phyloP scores from a whole-genome alignment of 352 stramenopile genomes.

The Achlya hypogyna region DNA sequence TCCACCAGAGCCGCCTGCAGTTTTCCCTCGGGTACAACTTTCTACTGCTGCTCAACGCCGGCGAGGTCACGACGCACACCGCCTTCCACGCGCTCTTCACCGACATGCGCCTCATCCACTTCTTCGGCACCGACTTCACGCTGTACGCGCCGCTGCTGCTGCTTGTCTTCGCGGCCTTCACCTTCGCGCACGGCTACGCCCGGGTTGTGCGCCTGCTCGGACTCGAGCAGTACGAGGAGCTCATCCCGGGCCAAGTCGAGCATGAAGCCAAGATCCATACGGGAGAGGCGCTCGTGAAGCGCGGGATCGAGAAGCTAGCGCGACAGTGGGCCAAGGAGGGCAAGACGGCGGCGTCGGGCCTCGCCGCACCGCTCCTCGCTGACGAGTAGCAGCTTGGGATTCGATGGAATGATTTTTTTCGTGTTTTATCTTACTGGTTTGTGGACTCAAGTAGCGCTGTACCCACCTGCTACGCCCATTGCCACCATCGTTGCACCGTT shows the following conservation, averaged over 20 bases:
- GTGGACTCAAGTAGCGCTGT: background rate
- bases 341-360: background rate
- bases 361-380: background rate
- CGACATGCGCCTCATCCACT: conserved; percentile 45
- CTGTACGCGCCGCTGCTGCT: conserved; percentile 50
- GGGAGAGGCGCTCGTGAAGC: conserved; percentile 39
- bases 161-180: conserved; percentile 40
- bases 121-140: conserved; percentile 43
- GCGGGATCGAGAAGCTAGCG: conserved; percentile 36
- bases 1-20: conserved; percentile 57
- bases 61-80: conserved; percentile 30
- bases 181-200: conserved; percentile 42
- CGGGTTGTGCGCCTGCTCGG: conserved; percentile 41
- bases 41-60: conserved; percentile 40
- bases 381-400: too few relatives aligned
- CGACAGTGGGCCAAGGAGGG: background rate
- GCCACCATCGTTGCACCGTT: background rate
- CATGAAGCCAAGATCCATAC: conserved; percentile 37
- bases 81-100: conserved; percentile 48
- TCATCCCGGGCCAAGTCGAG: conserved; percentile 28
- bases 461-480: conserved; percentile 11
- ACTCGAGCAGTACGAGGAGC: conserved; percentile 60
- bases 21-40: conserved; percentile 65
- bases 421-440: background rate
- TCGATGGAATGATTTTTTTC: too few relatives aligned